phyloP scores from a whole-genome alignment of 805 yeast species.

The Yamadazyma takamatsuzukensis region DNA sequence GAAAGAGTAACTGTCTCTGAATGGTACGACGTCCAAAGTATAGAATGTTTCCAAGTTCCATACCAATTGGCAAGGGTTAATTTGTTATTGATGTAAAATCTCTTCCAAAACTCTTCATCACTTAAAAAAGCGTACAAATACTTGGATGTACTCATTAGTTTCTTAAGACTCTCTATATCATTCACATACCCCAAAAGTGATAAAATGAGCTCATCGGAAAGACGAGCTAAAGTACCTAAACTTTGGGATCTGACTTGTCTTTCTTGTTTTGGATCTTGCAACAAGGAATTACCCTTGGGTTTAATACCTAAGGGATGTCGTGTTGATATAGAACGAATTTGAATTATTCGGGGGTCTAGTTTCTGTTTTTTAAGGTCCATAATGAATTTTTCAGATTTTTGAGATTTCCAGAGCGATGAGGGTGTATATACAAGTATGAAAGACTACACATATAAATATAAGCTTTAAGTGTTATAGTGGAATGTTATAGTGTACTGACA shows the following conservation, averaged over 20 bases:
- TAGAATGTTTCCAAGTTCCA: slow-evolving; percentile 79
- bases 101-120: slow-evolving; percentile 82
- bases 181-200: slow-evolving; percentile 41
- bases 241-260: slow-evolving; percentile 21
- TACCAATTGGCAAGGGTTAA: slow-evolving; percentile 44
- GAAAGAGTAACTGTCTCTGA: slow-evolving; percentile 45
- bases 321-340: slow-evolving; percentile 25
- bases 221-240: slow-evolving; percentile 50
- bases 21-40: slow-evolving; percentile 41
- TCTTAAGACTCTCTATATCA: slow-evolving; percentile 44
- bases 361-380: too few species aligned
- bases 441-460: too few species aligned
- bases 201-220: slow-evolving; percentile 65
- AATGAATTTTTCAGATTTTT: too few species aligned
- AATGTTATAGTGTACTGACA: too few species aligned
- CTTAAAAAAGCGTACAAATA: slow-evolving; percentile 67
- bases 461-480: too few species aligned
- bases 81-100: slow-evolving; percentile 35
- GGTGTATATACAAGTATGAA: too few species aligned
- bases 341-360: slow-evolving; percentile 14
- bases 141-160: slow-evolving; percentile 58
- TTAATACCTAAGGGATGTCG: slow-evolving; percentile 71
- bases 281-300: slow-evolving; percentile 68
- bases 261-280: slow-evolving; percentile 20
- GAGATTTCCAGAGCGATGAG: too few species aligned